Evolutionary conservation across 805 yeast species (phyloP), one percentile per base, ranked within the genome.

Genomic region (Wickerhamiella brachini): DNA sequence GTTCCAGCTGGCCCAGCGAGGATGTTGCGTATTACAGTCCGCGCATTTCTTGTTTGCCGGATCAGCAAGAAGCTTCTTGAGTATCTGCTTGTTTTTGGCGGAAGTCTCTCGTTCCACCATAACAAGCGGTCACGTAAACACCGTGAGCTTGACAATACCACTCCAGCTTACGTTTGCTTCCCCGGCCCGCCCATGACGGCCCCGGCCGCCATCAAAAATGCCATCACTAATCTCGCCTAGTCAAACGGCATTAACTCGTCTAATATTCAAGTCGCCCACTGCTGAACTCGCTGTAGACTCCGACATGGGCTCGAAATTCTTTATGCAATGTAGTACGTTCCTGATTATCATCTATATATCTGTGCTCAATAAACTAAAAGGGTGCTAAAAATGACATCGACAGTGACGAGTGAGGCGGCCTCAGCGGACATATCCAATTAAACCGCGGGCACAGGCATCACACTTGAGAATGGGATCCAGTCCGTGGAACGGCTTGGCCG

Each of bases 1-100:
- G 59, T 83, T 88, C 96, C 97, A 90, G 18, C 94, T 82, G 10
- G 97, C 96, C 98, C 98, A 90, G 50, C 97, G 76, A 21, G 98
- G 98, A 66, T 90, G 95, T 37, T 83, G 76, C 13, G 90, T 76
- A 66, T 93, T 90, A 69, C 98, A 90, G 67, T 90, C 98, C 1
- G 89, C 95, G 66, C 98, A 90, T 44, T 70, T 65, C 61, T 77
- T 78, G 71, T 93, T 93, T 38, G 78, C 79, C 0, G 80, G 80
- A 59, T 87, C 95, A 53, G 78, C 80, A 44, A 93, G 75, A 31
- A 93, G 73, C 31, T 82, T 79, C 65, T 80, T 80, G 55, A 93
- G 71, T 42, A 86, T 81, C 62, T 79, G 83, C 65, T 76, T 85
- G 65, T 81, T 82, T 54, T 74, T 71, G 51, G 80, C 77, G 50